Percentiles rank a stretch among this genome's conserved stretches.
These are phyloP conservation scores for Scleroderma citrinum DNA, from an alignment of 768 basidiomycete species.

Conservation along the genomic window DNA sequence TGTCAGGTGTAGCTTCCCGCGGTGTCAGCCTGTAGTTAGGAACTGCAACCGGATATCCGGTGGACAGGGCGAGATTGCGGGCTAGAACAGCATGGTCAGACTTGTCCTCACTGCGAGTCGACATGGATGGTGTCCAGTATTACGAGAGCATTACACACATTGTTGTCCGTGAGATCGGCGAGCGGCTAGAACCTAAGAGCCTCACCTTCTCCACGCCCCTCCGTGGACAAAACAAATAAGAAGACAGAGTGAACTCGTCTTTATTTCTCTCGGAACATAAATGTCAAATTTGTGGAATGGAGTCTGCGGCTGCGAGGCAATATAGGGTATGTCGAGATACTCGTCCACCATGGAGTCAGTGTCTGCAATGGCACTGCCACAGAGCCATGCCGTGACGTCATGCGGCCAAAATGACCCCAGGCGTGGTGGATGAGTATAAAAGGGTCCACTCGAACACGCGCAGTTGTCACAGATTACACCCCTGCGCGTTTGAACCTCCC, in stretches of 20 bases:
- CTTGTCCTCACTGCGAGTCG: conserved; percentile 62
- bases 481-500: too few species aligned
- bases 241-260: conserved; percentile 18
- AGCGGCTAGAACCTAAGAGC: conserved; percentile 3
- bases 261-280: conserved; percentile 31
- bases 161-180: neutral
- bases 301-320: conserved; percentile 18
- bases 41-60: conserved; percentile 55
- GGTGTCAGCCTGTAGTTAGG: conserved; percentile 77
- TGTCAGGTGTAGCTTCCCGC: conserved; percentile 28
- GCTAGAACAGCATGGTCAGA: conserved; percentile 50
- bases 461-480: too few species aligned
- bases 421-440: neutral
- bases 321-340: conserved; percentile 33
- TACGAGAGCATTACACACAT: neutral
- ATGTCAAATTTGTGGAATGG: conserved; percentile 49
- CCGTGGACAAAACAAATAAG: conserved; percentile 75
- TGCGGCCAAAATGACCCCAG: neutral
- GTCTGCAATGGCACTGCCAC: neutral
- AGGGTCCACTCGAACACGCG: neutral
- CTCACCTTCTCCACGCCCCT: conserved; percentile 79
- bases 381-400: neutral
- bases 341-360: too few species aligned
- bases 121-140: neutral
- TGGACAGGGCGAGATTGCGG: conserved; percentile 41